Base-by-base conservation (phyloP, 2,329 filamentous ascomycete species). In the Stenocarpella maydis region DNA sequence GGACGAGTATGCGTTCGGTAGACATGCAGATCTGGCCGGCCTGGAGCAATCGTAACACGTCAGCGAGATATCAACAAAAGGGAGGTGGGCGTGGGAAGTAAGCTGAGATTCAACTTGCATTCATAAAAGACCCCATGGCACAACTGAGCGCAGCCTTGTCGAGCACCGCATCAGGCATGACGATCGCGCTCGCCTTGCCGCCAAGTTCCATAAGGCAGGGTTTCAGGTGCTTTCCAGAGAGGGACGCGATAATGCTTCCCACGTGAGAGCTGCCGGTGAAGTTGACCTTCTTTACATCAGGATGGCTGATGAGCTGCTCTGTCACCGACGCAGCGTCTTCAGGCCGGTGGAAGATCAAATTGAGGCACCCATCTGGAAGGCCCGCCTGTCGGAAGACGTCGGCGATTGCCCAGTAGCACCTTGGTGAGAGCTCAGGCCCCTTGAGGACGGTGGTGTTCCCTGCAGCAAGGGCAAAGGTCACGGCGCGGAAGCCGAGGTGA, bases 171-270 rank as follows among this genome's bases (percentile, higher is more conserved):
- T 85, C 83, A 41, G 79, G 76, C 8, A 82, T 76, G 0, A 86
- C 80, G 6, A 86, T 75, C 3, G 80, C 77, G 2, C 78, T 78
- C 2, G 78, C 79, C 72, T 86, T 86, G 34, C 84, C 84, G 10
- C 84, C 84, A 3, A 86, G 79, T 73, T 86, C 84, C 58, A 86
- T 75, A 10, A 84, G 75, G 2, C 81, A 75, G 1, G 82, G 83
- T 74, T 84, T 86, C n/a, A 85, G 74, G 54, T 80, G 71, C 55
- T 76, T 76, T 2, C 78, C 81, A 0, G 81, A 79, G 14, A 75
- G 73, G 1, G 72, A 72, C 2, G 79, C 80, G 47, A 85, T 79
- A 10, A 79, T 78, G n/a, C 78, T 72, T 1, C 84, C 84, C 1
- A 85, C 81, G 2, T 72, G 69, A 2, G 80, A 79, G n/a, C 77